Percentiles rank a stretch among this genome's conserved stretches.
phyloP scores from a whole-genome alignment of 176 grass and related monocot genomes.

The Lolium perenne region DNA sequence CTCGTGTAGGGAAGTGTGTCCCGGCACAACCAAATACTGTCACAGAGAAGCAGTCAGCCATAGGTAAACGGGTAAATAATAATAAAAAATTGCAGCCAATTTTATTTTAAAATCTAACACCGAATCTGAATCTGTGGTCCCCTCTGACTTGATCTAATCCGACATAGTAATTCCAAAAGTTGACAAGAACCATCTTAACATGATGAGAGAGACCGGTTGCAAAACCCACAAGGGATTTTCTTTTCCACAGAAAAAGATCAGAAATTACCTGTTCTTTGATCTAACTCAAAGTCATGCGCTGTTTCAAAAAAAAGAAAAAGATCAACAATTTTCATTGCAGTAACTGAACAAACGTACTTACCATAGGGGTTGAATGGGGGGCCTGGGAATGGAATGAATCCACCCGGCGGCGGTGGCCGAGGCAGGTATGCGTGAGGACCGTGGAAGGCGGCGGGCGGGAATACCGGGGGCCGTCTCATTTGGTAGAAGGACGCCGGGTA shows the following conservation, averaged over 20 bases:
- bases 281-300: too few species aligned
- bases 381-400: background rate
- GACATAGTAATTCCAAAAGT: background rate
- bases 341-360: background rate
- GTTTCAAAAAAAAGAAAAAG: too few species aligned
- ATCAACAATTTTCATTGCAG: background rate
- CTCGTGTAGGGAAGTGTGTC: background rate
- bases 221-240: background rate
- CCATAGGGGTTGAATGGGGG: background rate
- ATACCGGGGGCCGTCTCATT: constrained; percentile 23
- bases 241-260: background rate
- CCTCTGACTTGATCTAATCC: constrained; percentile 4
- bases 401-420: background rate
- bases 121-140: background rate
- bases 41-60: constrained; percentile 41
- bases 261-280: too few species aligned
- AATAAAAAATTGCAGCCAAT: constrained; percentile 5
- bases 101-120: background rate
- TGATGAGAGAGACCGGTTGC: background rate
- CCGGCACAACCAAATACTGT: constrained; percentile 52
- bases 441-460: constrained; percentile 22
- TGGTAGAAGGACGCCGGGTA: constrained; percentile 26
- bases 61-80: background rate
- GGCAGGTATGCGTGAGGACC: constrained; percentile 8
- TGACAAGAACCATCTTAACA: background rate